Evolutionary conservation across 352 stramenopile genomes (phyloP).

Genomic region (Pythium pyrilobum): DNA sequence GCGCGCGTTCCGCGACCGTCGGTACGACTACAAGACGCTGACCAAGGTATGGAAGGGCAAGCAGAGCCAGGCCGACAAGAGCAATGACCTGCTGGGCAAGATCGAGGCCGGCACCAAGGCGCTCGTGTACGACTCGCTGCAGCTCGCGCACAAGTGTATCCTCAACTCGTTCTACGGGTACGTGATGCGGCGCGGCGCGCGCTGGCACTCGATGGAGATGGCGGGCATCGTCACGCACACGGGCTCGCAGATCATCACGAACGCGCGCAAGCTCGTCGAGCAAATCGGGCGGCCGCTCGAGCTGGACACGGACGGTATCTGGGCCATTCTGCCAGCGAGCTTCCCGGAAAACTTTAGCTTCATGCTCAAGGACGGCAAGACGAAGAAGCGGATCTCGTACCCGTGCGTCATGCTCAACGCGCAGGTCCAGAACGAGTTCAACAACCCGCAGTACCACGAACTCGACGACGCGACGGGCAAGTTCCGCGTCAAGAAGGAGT

Average conservation of each 20-base stretch:
- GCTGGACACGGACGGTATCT: constrained; percentile 99
- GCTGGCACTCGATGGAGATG: constrained; percentile 99
- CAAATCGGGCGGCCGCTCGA: constrained; percentile 96
- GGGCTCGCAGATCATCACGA: constrained; percentile 97
- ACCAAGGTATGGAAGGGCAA: constrained; percentile 95
- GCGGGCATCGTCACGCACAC: constrained; percentile 99
- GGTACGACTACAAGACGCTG: constrained; percentile 99
- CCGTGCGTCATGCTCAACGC: constrained; percentile 99
- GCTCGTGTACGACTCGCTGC: constrained; percentile 97
- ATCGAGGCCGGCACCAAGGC: constrained; percentile 85
- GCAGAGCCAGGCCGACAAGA: constrained; percentile 62
- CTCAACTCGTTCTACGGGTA: constrained; percentile 99
- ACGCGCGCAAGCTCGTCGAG: constrained; percentile 90
- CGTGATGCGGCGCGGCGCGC: constrained; percentile 98
- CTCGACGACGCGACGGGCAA: constrained; percentile 48
- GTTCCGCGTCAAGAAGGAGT: constrained; percentile 94
- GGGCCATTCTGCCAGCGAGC: constrained; percentile 97
- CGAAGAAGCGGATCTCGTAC: constrained; percentile 93
- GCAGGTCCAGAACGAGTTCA: constrained; percentile 97
- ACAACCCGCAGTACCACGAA: constrained; percentile 95
- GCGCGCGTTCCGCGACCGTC: constrained; percentile 96
- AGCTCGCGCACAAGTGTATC: constrained; percentile 99
- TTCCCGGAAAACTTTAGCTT: constrained; percentile 99
- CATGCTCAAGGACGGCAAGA: constrained; percentile 50
- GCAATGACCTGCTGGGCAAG: constrained; percentile 82